These are phyloP conservation scores for Juglanconis juglandina DNA, from an alignment of 2,329 filamentous ascomycete genomes.

Conservation along the genomic window DNA sequence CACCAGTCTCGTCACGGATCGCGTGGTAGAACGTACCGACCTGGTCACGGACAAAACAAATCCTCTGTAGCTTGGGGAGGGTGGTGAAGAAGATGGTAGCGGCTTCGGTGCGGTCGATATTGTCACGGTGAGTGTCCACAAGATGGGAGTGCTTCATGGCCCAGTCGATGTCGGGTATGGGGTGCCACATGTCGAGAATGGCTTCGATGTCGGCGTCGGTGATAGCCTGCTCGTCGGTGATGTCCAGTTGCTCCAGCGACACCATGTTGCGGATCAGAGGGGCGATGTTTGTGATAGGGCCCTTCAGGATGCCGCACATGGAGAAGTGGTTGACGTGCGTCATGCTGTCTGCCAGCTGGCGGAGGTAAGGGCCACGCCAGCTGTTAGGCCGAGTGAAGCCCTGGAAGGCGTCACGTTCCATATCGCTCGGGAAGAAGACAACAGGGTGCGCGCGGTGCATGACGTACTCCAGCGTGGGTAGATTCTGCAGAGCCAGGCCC, in stretches of 20 bases:
- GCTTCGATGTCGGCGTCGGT: neutral
- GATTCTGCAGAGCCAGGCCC: slow-evolving; percentile 1
- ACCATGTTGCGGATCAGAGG: slow-evolving; percentile 1
- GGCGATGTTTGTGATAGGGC: slow-evolving; percentile 2
- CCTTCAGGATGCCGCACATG: slow-evolving; percentile 12
- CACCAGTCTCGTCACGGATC: neutral
- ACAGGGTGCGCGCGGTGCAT: slow-evolving; percentile 5
- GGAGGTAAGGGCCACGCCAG: neutral
- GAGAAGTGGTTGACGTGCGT: slow-evolving; percentile 13
- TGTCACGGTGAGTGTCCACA: neutral
- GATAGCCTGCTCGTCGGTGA: slow-evolving; percentile 14
- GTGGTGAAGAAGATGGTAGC: slow-evolving; percentile 10
- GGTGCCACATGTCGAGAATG: neutral
- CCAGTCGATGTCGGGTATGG: slow-evolving; percentile 5
- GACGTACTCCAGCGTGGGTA: slow-evolving; percentile 10
- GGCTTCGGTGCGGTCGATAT: slow-evolving; percentile 2
- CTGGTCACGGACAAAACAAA: slow-evolving; percentile 16
- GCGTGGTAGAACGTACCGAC: slow-evolving; percentile 9
- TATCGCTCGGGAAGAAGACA: neutral
- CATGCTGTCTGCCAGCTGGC: slow-evolving; percentile 2
- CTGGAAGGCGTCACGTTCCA: neutral
- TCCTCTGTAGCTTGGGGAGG: slow-evolving; percentile 7
- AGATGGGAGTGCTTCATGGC: slow-evolving; percentile 11
- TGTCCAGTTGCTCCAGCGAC: slow-evolving; percentile 14
- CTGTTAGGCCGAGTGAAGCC: neutral